A percentile compares a stretch with the other conserved stretches of the same genome.
Evolutionary conservation across 139 green algal species (phyloP).

Genomic region (Coelastrella sp.): DNA sequence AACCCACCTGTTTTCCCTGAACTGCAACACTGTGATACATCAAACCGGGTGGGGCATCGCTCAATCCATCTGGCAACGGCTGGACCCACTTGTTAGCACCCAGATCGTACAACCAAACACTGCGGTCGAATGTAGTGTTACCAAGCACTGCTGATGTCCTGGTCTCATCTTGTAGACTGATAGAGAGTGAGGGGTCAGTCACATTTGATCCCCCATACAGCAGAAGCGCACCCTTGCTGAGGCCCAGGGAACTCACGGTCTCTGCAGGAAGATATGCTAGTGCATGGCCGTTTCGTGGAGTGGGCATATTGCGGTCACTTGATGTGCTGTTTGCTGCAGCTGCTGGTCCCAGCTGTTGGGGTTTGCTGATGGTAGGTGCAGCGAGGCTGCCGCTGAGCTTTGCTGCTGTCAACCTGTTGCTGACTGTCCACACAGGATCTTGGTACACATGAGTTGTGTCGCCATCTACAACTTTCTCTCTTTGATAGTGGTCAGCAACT

Average conservation of each 20-base stretch:
- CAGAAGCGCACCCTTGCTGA: background rate
- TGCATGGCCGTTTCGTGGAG: background rate
- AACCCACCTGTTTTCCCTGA: constrained; percentile 19
- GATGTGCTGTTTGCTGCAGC: background rate
- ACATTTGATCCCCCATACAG: constrained; percentile 28
- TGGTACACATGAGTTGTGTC: background rate
- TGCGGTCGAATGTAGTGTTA: background rate
- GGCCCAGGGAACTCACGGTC: background rate
- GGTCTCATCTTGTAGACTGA: background rate
- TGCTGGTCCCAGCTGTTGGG: background rate
- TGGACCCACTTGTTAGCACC: background rate
- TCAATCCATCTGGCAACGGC: background rate
- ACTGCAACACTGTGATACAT: constrained; percentile 29
- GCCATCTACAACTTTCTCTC: background rate
- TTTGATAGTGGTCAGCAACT: background rate
- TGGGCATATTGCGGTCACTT: background rate
- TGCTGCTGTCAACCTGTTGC: background rate
- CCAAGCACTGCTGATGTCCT: background rate
- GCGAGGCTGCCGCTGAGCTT: background rate
- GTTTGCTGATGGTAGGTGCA: background rate
- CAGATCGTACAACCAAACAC: constrained; percentile 29
- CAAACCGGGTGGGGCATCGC: constrained; percentile 13
- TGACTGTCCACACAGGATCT: background rate
- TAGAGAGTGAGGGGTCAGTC: background rate
- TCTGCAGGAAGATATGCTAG: background rate